phyloP scores from a whole-genome alignment of 208 protist genomes.

The Leishmania amazonensis region DNA sequence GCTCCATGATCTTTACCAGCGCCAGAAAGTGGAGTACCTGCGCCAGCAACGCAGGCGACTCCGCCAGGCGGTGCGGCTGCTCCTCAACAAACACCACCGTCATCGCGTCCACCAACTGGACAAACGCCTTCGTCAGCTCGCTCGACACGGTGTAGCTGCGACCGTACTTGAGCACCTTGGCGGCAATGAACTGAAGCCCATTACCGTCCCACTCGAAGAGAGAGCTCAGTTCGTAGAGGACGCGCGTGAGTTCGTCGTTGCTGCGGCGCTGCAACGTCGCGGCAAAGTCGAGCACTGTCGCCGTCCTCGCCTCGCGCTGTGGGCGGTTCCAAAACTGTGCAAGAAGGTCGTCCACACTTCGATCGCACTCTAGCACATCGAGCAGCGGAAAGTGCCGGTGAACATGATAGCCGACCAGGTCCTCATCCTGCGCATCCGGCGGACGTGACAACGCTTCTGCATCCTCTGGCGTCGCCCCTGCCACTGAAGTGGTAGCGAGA shows the following conservation, averaged over 20 bases:
- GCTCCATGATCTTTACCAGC: conserved; percentile 81
- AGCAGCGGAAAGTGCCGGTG: conserved; percentile 60
- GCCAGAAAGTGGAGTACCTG: conserved; percentile 87
- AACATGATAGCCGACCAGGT: conserved; percentile 58
- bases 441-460: background rate
- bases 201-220: conserved; percentile 75
- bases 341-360: conserved; percentile 69
- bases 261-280: conserved; percentile 56
- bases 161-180: conserved; percentile 67
- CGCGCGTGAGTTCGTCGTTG: conserved; percentile 64
- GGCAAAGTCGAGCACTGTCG: conserved; percentile 79
- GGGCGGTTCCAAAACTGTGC: conserved; percentile 69
- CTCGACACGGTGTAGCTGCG: conserved; percentile 64
- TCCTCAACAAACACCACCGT: conserved; percentile 61
- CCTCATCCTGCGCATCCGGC: conserved; percentile 10
- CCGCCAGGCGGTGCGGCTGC: conserved; percentile 70
- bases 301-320: conserved; percentile 56
- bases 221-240: conserved; percentile 69
- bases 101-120: conserved; percentile 62
- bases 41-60: conserved; percentile 50
- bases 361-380: conserved; percentile 77
- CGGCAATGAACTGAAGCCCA: conserved; percentile 68
- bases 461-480: background rate
- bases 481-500: background rate
- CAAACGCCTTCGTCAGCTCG: conserved; percentile 63